Conservation (phyloP, 305 asterid species). For the Fraxinus xanthoxyloides region DNA sequence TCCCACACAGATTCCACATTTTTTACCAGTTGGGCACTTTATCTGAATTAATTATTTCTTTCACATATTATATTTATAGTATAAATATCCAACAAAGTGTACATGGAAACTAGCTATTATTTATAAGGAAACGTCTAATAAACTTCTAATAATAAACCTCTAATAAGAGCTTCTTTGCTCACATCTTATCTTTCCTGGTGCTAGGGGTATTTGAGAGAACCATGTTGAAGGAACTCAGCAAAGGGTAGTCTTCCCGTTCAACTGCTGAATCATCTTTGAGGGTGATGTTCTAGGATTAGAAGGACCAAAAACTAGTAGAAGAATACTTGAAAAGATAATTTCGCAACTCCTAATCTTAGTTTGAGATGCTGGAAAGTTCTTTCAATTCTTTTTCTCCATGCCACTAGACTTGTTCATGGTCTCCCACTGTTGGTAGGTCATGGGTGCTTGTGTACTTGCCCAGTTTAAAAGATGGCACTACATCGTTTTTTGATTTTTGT, state of each 20-base stretch:
- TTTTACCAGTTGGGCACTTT: too few species aligned
- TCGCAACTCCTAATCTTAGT: not conserved
- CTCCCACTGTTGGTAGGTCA: not conserved
- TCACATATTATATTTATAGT: too few species aligned
- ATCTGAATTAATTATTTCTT: too few species aligned
- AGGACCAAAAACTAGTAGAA: conserved; percentile 1
- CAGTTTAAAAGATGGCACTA: not conserved
- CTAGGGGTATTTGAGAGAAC: not conserved
- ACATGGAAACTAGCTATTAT: not conserved
- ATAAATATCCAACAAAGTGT: too few species aligned
- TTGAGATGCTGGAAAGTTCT: not conserved
- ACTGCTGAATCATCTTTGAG: not conserved
- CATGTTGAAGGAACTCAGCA: not conserved
- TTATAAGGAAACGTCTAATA: not conserved
- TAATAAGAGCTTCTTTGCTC: not conserved
- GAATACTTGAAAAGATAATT: not conserved
- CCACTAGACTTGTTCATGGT: not conserved
- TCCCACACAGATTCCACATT: too few species aligned
- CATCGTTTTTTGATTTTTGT: not conserved
- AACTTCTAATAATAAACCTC: not conserved
- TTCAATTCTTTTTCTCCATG: not conserved
- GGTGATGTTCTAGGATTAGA: not conserved
- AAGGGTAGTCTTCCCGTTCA: not conserved
- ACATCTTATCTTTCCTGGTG: not conserved
- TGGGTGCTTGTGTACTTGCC: not conserved